phyloP scores from a whole-genome alignment of 371 early-diverging fungal genomes.

The Mortierella sp. region DNA sequence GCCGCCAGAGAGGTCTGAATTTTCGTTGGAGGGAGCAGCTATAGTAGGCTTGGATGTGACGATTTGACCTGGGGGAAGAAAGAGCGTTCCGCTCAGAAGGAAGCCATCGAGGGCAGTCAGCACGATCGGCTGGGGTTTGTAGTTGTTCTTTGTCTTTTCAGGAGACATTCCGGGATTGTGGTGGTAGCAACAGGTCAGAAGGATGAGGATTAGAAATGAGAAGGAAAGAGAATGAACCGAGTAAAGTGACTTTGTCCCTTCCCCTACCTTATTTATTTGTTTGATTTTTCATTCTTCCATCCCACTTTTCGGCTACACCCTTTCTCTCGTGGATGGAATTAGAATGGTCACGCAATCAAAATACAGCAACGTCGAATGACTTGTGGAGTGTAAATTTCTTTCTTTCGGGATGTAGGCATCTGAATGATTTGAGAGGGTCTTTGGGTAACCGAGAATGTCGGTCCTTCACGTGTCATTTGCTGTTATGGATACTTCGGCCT shows the following conservation, averaged over 20 bases:
- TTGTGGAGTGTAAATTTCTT: no score
- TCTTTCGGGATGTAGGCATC: no score
- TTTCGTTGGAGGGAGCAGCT: conserved; percentile 5
- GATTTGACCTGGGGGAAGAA: conserved; percentile 41
- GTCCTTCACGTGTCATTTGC: no score
- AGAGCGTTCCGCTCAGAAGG: conserved; percentile 46
- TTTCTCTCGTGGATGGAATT: not conserved
- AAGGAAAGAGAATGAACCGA: not conserved
- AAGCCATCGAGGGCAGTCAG: conserved; percentile 53
- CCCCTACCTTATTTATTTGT: not conserved
- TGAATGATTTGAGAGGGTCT: no score
- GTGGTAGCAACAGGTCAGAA: not conserved
- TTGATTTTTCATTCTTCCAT: not conserved
- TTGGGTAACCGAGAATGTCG: no score
- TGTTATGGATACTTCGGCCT: no score
- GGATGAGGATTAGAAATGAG: not conserved
- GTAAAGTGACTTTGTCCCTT: not conserved
- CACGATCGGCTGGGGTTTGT: conserved; percentile 46
- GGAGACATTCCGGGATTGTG: conserved; percentile 6
- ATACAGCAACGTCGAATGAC: no score
- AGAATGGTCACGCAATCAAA: no score
- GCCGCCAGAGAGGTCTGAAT: conserved; percentile 19
- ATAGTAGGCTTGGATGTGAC: conserved; percentile 20
- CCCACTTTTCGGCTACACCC: not conserved
- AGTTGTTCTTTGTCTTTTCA: conserved; percentile 16